Evolutionary conservation across 1,139 yeast species (phyloP).

Genomic region (Scheffersomyces insectosa): DNA sequence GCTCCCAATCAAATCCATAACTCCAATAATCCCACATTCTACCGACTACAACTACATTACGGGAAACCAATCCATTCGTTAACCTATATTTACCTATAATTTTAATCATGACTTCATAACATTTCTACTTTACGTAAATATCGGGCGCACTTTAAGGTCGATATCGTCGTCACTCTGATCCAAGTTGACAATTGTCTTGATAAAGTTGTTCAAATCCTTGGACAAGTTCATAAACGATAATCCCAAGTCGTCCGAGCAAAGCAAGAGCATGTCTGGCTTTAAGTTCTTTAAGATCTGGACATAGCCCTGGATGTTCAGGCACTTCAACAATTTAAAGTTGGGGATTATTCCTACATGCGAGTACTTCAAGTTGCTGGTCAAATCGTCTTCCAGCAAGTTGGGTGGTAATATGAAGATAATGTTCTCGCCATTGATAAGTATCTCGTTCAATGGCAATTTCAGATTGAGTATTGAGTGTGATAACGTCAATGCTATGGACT

Average conservation of each 20-base stretch:
- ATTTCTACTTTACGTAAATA: slow-evolving; percentile 15
- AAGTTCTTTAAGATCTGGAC: slow-evolving; percentile 42
- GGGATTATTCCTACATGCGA: slow-evolving; percentile 17
- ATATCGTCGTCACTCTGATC: slow-evolving; percentile 36
- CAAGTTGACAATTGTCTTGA: slow-evolving; percentile 37
- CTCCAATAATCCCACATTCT: too few species aligned
- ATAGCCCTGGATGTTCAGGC: slow-evolving; percentile 46
- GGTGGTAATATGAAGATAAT: slow-evolving; percentile 52
- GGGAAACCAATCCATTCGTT: too few species aligned
- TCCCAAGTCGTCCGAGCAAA: slow-evolving; percentile 49
- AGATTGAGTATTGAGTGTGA: slow-evolving; percentile 44
- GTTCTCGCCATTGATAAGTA: slow-evolving; percentile 38
- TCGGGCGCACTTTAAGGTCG: slow-evolving; percentile 25
- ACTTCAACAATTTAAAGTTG: slow-evolving; percentile 44
- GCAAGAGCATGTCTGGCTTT: slow-evolving; percentile 43
- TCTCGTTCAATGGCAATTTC: slow-evolving; percentile 41
- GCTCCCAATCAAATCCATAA: too few species aligned
- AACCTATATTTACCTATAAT: too few species aligned
- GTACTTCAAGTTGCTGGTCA: slow-evolving; percentile 20
- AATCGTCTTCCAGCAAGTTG: slow-evolving; percentile 43
- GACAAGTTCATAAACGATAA: slow-evolving; percentile 27
- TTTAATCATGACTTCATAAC: too few species aligned
- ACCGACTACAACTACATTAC: too few species aligned
- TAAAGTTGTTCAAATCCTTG: slow-evolving; percentile 42
- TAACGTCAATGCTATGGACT: slow-evolving; percentile 45